These are phyloP conservation scores for Nicotiana noctiflora DNA, from an alignment of 257 asterid genomes.

Conservation along the genomic window DNA sequence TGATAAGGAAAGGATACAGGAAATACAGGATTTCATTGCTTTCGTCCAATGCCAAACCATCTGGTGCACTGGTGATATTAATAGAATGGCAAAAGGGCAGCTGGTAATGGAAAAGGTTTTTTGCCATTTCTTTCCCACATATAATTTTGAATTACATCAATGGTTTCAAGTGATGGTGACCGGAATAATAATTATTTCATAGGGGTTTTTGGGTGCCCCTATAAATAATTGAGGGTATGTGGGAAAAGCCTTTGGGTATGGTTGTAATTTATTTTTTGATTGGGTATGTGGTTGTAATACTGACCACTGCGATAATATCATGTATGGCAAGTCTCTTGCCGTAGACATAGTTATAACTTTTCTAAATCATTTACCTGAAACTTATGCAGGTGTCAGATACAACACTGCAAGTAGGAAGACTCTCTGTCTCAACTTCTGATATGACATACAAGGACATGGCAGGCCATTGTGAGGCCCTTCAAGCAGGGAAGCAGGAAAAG, in stretches of 20 bases:
- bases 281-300: neutral
- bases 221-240: neutral
- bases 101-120: neutral
- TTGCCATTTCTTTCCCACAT: neutral
- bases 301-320: neutral
- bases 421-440: slow-evolving; percentile 32
- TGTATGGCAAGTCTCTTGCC: neutral
- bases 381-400: slow-evolving; percentile 54
- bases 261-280: neutral
- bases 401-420: slow-evolving; percentile 44
- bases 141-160: neutral
- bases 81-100: neutral
- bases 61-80: neutral
- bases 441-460: slow-evolving; percentile 71
- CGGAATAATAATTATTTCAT: neutral
- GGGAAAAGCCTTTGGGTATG: neutral
- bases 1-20: neutral
- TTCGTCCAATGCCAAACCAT: neutral
- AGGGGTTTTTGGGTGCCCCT: neutral
- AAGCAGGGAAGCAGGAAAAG: slow-evolving; percentile 56
- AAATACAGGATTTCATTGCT: neutral
- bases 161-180: neutral
- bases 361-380: slow-evolving; percentile 13
- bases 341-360: neutral
- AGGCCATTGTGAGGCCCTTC: slow-evolving; percentile 70